These are phyloP conservation scores for Globisporangium canariense DNA, from an alignment of 352 stramenopile genomes.

Conservation along the genomic window DNA sequence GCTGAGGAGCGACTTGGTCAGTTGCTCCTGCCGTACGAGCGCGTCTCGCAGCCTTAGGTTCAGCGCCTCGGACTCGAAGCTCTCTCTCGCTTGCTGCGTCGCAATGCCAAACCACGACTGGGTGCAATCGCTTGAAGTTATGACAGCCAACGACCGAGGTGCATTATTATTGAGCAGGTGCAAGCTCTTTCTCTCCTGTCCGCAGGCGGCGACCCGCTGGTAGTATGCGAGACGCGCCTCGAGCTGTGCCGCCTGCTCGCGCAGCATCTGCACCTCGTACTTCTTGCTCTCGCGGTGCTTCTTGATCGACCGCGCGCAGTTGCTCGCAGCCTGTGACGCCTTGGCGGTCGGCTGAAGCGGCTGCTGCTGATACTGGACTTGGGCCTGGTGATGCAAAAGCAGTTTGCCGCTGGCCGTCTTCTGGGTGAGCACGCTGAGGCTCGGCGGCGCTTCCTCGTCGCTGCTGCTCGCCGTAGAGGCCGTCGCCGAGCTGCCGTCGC, in stretches of 20 bases:
- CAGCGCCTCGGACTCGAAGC: slow-evolving; percentile 3
- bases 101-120: slow-evolving; percentile 5
- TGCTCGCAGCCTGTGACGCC: background rate
- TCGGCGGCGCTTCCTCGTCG: background rate
- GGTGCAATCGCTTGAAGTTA: too few relatives aligned
- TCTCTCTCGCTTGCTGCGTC: background rate
- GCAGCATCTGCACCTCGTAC: slow-evolving; percentile 2
- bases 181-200: background rate
- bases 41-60: slow-evolving; percentile 9
- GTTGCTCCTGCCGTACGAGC: background rate
- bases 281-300: slow-evolving; percentile 10
- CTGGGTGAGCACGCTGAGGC: slow-evolving; percentile 9
- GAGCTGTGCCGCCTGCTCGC: background rate
- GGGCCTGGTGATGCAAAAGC: background rate
- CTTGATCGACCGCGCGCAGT: background rate
- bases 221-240: background rate
- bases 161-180: too few relatives aligned
- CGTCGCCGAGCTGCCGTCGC: background rate
- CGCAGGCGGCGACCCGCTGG: background rate
- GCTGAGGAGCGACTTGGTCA: background rate
- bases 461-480: background rate
- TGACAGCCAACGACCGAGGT: too few relatives aligned
- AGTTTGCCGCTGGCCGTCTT: background rate
- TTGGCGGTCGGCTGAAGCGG: background rate
- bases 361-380: background rate